These are phyloP conservation scores for Phaeotremella skinneri DNA, from an alignment of 768 basidiomycete species.

Conservation along the genomic window DNA sequence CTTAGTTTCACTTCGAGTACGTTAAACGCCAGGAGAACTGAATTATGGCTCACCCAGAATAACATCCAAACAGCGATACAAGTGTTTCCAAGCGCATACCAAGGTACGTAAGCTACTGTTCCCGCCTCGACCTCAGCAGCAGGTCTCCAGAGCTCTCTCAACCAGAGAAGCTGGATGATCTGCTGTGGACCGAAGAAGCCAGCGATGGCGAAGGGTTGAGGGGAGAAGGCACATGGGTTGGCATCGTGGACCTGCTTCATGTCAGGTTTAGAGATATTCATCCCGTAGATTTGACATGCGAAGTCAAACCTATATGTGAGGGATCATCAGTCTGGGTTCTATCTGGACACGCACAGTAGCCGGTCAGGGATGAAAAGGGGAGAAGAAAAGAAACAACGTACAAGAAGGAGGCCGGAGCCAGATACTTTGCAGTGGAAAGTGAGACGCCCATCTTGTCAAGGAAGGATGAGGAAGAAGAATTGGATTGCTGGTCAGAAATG, in stretches of 20 bases:
- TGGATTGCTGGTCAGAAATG: neutral
- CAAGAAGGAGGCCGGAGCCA: constrained; percentile 39
- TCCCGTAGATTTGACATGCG: constrained; percentile 38
- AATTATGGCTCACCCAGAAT: constrained; percentile 40
- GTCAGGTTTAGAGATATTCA: constrained; percentile 38
- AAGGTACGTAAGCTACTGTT: constrained; percentile 32
- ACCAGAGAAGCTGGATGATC: constrained; percentile 45
- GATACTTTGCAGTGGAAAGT: constrained; percentile 39
- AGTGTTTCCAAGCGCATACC: constrained; percentile 43
- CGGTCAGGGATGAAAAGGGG: neutral
- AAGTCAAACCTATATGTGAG: constrained; percentile 34
- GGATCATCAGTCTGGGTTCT: neutral
- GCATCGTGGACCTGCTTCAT: constrained; percentile 47
- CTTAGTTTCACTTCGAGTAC: no score
- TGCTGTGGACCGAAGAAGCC: constrained; percentile 47
- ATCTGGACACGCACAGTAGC: neutral
- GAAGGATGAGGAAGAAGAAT: no score
- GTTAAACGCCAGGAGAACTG: no score
- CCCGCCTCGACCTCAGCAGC: constrained; percentile 33
- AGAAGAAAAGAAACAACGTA: constrained; percentile 7
- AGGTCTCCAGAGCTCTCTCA: constrained; percentile 38
- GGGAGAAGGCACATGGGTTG: constrained; percentile 43
- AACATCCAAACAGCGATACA: constrained; percentile 47
- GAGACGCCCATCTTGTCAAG: constrained; percentile 45
- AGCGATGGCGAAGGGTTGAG: constrained; percentile 46